Evolutionary conservation across 768 basidiomycete genomes (phyloP).

Genomic region (Rhodocollybia butyracea): DNA sequence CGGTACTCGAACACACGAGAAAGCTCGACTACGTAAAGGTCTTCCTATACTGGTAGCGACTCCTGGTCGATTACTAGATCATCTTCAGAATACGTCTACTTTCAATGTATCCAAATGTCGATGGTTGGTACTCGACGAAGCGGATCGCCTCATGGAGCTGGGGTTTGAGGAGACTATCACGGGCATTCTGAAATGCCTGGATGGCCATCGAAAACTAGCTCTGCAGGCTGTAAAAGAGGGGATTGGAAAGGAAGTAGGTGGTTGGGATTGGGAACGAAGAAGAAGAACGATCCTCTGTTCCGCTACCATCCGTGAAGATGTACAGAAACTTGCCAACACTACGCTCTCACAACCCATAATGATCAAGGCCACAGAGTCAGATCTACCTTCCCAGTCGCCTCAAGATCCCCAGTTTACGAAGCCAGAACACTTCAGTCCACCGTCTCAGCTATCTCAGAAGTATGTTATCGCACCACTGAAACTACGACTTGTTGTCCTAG

Average conservation of each 20-base stretch:
- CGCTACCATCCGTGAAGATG: slow-evolving; percentile 93
- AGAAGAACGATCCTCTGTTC: slow-evolving; percentile 92
- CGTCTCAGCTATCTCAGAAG: slow-evolving; percentile 90
- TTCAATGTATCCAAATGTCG: slow-evolving; percentile 92
- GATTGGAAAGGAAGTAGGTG: slow-evolving; percentile 69
- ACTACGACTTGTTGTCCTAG: slow-evolving; percentile 86
- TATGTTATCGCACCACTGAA: slow-evolving; percentile 90
- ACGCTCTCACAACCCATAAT: slow-evolving; percentile 77
- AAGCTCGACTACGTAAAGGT: slow-evolving; percentile 91
- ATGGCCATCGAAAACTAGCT: slow-evolving; percentile 78
- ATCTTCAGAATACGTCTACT: slow-evolving; percentile 91
- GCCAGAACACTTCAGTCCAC: slow-evolving; percentile 84
- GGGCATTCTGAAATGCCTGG: slow-evolving; percentile 83
- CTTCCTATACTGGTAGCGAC: slow-evolving; percentile 94
- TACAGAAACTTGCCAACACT: slow-evolving; percentile 87
- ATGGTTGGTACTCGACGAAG: slow-evolving; percentile 97
- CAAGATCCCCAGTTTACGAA: slow-evolving; percentile 16
- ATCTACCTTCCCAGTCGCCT: slow-evolving; percentile 24
- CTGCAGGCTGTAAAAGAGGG: slow-evolving; percentile 63
- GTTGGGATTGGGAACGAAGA: slow-evolving; percentile 78
- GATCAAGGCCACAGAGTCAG: slow-evolving; percentile 68
- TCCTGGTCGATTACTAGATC: slow-evolving; percentile 92
- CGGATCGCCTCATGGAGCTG: slow-evolving; percentile 95
- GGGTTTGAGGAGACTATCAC: slow-evolving; percentile 96
- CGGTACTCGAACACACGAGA: slow-evolving; percentile 92